Conservation (phyloP, 2,329 filamentous ascomycete genomes). For the Cadophora sp. region DNA sequence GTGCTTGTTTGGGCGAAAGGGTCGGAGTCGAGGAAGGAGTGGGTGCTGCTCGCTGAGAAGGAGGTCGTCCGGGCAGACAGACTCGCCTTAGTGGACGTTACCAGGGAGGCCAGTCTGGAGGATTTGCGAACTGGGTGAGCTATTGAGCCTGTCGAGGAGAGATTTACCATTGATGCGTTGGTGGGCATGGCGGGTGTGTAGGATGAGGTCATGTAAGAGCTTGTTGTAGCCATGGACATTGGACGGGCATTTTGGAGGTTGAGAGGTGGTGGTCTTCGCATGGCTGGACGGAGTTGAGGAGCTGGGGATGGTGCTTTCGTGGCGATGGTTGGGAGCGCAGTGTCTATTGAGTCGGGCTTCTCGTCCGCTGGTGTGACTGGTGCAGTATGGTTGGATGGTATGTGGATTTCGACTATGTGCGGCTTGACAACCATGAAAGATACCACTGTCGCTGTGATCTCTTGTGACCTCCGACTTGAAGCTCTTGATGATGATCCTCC, state of each 20-base stretch:
- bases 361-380: constrained; percentile 12
- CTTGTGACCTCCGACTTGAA: constrained; percentile 46
- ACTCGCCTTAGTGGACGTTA: constrained; percentile 29
- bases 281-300: constrained; percentile 14
- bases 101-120: constrained; percentile 29
- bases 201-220: constrained; percentile 23
- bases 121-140: constrained; percentile 30
- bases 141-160: constrained; percentile 10
- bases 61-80: constrained; percentile 12
- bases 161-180: constrained; percentile 20
- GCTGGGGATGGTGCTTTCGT: constrained; percentile 17
- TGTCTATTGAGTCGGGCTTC: constrained; percentile 23
- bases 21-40: constrained; percentile 40
- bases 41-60: constrained; percentile 14
- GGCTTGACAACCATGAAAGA: constrained; percentile 67
- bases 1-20: constrained; percentile 32
- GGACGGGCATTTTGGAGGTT: constrained; percentile 30
- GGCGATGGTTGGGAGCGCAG: constrained; percentile 15
- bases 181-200: constrained; percentile 15
- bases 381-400: constrained; percentile 23
- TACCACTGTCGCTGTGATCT: constrained; percentile 64
- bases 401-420: constrained; percentile 43
- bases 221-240: constrained; percentile 33
- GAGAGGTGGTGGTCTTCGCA: constrained; percentile 33
- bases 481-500: constrained; percentile 35